A percentile compares a stretch with the other conserved stretches of the same genome.
These are phyloP conservation scores for Suhomyces kunorum DNA, from an alignment of 1,139 yeast species.

Conservation along the genomic window DNA sequence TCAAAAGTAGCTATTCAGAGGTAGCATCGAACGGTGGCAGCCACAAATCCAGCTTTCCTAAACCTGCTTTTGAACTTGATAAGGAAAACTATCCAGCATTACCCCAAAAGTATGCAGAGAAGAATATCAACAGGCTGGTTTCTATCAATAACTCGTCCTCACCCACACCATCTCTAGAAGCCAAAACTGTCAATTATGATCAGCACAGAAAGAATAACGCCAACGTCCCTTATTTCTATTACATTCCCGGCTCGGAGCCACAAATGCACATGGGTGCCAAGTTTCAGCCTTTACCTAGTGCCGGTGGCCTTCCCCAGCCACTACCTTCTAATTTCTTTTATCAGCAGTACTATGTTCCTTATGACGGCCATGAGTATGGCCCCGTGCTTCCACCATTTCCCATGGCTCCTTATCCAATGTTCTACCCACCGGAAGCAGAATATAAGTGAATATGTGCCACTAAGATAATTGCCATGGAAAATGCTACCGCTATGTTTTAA, in stretches of 20 bases:
- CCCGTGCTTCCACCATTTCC: conserved; percentile 10
- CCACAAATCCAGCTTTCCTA: not conserved
- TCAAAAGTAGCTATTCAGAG: not conserved
- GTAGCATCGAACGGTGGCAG: no score
- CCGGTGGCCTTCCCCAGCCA: conserved; percentile 10
- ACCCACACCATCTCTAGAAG: not conserved
- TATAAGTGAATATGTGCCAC: not conserved
- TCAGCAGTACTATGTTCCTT: conserved; percentile 13
- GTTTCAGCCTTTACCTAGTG: conserved; percentile 5
- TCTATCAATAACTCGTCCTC: not conserved
- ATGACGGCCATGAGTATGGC: conserved; percentile 11
- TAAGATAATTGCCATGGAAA: no score
- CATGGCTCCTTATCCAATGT: conserved; percentile 12
- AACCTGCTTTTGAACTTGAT: not conserved
- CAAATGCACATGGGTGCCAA: conserved; percentile 9
- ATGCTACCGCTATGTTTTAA: no score
- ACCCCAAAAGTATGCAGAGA: not conserved
- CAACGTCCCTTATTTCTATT: conserved; percentile 12
- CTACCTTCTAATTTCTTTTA: conserved; percentile 11
- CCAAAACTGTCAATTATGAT: not conserved
- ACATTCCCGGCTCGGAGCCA: conserved; percentile 12
- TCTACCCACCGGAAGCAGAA: conserved; percentile 11
- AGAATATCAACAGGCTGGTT: not conserved
- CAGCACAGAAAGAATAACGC: conserved; percentile 3
- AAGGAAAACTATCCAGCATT: conserved; percentile 3